Conservation (phyloP, 106 monocot species). For the Dendrobium nobile region DNA sequence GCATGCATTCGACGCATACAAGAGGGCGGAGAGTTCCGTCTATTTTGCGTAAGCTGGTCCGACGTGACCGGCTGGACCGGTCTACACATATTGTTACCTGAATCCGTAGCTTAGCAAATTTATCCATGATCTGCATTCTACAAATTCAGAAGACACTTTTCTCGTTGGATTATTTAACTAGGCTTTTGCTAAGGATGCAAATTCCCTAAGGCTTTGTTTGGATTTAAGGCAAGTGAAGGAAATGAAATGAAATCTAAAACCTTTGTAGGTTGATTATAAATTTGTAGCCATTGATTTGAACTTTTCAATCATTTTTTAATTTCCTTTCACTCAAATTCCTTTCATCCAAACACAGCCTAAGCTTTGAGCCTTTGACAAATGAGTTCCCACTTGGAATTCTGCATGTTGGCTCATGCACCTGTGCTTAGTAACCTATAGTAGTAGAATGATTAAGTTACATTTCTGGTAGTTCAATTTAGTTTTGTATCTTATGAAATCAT, state of each 20-base stretch:
- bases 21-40: too few species aligned
- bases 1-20: too few species aligned
- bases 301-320: neutral
- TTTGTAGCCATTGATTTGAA: neutral
- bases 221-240: neutral
- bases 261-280: neutral
- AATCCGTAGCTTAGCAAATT: neutral
- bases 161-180: neutral
- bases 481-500: neutral
- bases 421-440: neutral
- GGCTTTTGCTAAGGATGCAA: neutral
- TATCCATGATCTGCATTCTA: neutral
- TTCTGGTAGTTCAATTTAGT: neutral
- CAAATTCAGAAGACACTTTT: neutral
- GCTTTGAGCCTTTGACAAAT: neutral
- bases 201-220: neutral
- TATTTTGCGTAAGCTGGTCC: too few species aligned
- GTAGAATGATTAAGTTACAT: neutral
- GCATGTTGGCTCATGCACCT: neutral
- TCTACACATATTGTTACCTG: neutral
- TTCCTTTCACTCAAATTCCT: neutral
- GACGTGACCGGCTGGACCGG: too few species aligned
- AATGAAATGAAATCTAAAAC: neutral
- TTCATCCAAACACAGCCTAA: neutral
- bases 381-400: neutral